These are phyloP conservation scores for Grigorovia yakushimaensis DNA, from an alignment of 805 yeast genomes.

Conservation along the genomic window DNA sequence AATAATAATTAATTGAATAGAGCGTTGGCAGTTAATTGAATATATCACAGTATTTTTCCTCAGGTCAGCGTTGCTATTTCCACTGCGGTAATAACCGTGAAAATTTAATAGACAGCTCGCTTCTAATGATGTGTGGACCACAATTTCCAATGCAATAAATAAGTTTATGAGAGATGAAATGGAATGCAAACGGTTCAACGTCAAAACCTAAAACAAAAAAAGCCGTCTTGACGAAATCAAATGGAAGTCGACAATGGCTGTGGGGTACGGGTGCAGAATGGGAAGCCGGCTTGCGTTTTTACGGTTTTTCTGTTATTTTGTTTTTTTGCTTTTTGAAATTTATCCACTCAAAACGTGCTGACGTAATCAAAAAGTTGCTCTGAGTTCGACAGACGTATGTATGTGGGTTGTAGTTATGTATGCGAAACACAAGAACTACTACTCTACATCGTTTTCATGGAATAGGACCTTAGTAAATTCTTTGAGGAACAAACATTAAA, in stretches of 20 bases:
- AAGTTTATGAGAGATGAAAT: too few species aligned
- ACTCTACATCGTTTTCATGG: too few species aligned
- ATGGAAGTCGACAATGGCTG: not conserved
- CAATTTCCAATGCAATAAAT: not conserved
- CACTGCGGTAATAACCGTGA: not conserved
- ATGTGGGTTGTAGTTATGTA: too few species aligned
- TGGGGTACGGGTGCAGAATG: not conserved
- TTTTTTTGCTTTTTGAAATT: too few species aligned
- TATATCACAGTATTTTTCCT: not conserved
- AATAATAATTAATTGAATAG: not conserved
- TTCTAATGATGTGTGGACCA: not conserved
- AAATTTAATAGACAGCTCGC: not conserved
- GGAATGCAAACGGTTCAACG: not conserved
- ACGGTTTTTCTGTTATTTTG: too few species aligned
- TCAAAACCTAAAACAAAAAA: not conserved
- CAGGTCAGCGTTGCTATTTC: not conserved
- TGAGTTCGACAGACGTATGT: too few species aligned
- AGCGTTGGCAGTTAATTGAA: not conserved
- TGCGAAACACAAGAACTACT: too few species aligned
- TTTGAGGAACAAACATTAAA: too few species aligned
- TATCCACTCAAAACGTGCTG: too few species aligned
- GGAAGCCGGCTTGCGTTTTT: not conserved
- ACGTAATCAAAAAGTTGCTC: too few species aligned
- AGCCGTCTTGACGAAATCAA: not conserved
- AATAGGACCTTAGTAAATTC: too few species aligned